Percentiles rank a stretch among this genome's conserved stretches.
Conservation (phyloP, 1,284 basidiomycete species). For the Jaminaea rosea region DNA sequence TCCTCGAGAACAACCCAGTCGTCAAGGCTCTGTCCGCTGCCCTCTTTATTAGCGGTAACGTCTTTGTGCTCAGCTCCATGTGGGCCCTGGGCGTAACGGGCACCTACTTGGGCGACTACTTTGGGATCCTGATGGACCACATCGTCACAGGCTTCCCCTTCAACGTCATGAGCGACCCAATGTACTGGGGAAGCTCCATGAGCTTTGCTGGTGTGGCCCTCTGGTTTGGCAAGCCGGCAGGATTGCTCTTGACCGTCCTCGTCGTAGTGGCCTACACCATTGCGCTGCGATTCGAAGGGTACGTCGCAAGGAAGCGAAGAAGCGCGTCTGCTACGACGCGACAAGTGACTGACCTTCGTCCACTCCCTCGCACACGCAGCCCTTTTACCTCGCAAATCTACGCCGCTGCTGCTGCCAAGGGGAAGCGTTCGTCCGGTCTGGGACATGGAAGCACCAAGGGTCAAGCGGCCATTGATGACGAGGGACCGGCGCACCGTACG, state of each 20-base stretch:
- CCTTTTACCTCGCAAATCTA: constrained; percentile 44
- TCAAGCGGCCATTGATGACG: not conserved
- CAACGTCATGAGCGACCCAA: constrained; percentile 83
- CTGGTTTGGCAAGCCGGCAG: constrained; percentile 45
- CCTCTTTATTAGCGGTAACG: constrained; percentile 56
- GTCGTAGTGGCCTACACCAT: constrained; percentile 37
- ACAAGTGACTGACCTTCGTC: too few relatives aligned
- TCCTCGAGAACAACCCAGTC: constrained; percentile 54
- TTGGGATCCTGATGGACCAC: constrained; percentile 92
- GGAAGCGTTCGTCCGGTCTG: too few relatives aligned
- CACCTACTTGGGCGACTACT: constrained; percentile 77
- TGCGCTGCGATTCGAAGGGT: constrained; percentile 41
- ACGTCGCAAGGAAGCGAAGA: constrained; percentile 3
- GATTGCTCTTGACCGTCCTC: constrained; percentile 38
- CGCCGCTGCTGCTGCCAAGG: constrained; percentile 25
- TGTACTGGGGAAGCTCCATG: constrained; percentile 59
- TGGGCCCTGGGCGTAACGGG: constrained; percentile 87
- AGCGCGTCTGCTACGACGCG: too few relatives aligned
- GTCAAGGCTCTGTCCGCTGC: constrained; percentile 57
- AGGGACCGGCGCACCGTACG: not conserved
- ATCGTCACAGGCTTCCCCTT: constrained; percentile 75
- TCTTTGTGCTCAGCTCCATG: constrained; percentile 69
- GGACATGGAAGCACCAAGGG: not conserved
- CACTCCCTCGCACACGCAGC: constrained; percentile 1
- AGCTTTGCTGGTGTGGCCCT: constrained; percentile 43